phyloP scores from a whole-genome alignment of 768 basidiomycete species.

The Leccinum uliginosum region DNA sequence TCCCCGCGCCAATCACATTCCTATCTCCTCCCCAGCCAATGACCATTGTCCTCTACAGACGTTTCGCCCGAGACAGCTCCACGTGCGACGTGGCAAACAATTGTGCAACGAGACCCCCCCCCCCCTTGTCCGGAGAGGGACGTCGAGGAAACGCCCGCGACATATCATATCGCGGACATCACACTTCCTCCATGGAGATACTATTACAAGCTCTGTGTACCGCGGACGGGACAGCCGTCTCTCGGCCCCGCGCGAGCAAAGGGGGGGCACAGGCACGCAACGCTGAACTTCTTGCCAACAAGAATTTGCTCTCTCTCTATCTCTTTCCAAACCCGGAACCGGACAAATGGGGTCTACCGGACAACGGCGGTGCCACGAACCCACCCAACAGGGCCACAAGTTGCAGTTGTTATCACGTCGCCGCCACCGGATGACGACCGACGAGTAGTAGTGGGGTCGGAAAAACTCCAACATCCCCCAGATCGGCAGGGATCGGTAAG shows the following conservation, averaged over 20 bases:
- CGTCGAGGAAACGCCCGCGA: background rate
- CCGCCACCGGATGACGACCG: background rate
- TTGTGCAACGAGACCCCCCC: background rate
- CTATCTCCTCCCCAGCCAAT: constrained; percentile 3
- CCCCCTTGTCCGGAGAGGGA: background rate
- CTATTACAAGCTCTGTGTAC: background rate
- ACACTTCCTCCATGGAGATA: constrained; percentile 7
- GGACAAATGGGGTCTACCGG: background rate
- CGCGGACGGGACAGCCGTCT: background rate
- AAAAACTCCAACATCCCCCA: background rate
- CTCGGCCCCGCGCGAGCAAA: constrained; percentile 5
- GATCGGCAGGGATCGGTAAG: background rate
- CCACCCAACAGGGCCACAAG: background rate
- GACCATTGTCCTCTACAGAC: background rate
- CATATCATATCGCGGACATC: constrained; percentile 1
- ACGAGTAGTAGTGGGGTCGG: background rate
- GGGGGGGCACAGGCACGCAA: background rate
- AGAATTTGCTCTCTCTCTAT: background rate
- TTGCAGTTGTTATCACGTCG: background rate
- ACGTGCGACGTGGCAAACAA: constrained; percentile 7
- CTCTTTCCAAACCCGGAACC: background rate
- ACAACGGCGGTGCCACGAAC: background rate
- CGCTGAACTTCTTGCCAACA: background rate
- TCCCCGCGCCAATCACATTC: background rate
- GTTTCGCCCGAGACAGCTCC: constrained; percentile 12